phyloP scores from a whole-genome alignment of 345 rosid genomes.

The Linum tenue region DNA sequence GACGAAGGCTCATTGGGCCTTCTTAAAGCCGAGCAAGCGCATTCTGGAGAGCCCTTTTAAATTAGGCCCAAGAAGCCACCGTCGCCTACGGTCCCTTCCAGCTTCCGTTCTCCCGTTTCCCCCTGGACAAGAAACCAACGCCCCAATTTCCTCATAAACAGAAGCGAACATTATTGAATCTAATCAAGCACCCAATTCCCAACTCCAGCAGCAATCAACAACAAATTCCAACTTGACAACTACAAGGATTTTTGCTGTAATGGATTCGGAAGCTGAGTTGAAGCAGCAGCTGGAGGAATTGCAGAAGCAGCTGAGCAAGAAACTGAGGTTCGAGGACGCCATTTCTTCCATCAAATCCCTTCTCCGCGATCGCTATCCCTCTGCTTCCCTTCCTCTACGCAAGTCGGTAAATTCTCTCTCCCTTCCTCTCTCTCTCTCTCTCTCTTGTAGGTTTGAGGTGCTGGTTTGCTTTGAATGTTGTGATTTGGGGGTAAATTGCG shows the following conservation, averaged over 20 bases:
- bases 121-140: constrained; percentile 16
- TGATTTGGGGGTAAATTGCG: neutral
- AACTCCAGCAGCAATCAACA: neutral
- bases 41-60: too few relatives aligned
- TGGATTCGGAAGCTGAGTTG: constrained; percentile 43
- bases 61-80: neutral
- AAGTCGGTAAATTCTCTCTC: constrained; percentile 32
- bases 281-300: constrained; percentile 55
- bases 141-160: neutral
- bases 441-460: neutral
- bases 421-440: neutral
- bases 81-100: neutral
- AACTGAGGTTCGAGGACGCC: constrained; percentile 68
- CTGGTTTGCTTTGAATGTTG: neutral
- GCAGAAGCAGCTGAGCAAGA: constrained; percentile 70
- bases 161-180: neutral
- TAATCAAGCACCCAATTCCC: neutral
- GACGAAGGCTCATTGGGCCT: too few relatives aligned
- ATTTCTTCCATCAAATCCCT: constrained; percentile 54
- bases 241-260: constrained; percentile 1
- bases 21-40: too few relatives aligned
- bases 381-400: constrained; percentile 57
- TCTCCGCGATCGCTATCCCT: constrained; percentile 36
- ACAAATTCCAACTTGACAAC: neutral
- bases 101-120: constrained; percentile 9